A percentile compares a stretch with the other conserved stretches of the same genome.
phyloP scores from a whole-genome alignment of 2,329 filamentous ascomycete genomes.

The Dactylella cylindrospora region DNA sequence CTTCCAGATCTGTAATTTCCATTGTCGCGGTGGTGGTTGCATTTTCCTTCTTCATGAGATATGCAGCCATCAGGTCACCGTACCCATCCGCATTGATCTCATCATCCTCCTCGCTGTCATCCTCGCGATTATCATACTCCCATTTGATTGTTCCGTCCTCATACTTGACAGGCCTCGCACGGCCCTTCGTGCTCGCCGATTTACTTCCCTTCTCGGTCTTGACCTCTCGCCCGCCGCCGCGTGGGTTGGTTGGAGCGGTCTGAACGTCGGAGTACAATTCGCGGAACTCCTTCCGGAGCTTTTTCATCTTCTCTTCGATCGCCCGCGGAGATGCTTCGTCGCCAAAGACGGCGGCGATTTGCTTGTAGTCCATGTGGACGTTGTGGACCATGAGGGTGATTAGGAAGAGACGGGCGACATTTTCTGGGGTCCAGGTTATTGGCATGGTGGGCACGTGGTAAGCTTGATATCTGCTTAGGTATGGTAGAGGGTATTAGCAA shows the following conservation, averaged over 20 bases:
- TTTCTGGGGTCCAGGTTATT: conserved; percentile 44
- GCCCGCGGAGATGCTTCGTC: conserved; percentile 40
- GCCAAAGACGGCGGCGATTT: conserved; percentile 39
- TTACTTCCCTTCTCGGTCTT: conserved; percentile 7
- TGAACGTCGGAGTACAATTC: conserved; percentile 31
- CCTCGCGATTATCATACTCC: conserved; percentile 43
- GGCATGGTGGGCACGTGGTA: conserved; percentile 33
- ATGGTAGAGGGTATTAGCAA: no score
- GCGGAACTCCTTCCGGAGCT: conserved; percentile 41
- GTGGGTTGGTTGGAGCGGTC: conserved; percentile 2
- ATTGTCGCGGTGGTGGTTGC: background rate
- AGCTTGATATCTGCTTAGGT: no score
- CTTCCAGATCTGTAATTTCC: background rate
- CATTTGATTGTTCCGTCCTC: conserved; percentile 35
- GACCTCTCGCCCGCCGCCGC: conserved; percentile 12
- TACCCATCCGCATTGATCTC: conserved; percentile 29
- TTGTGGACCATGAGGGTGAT: conserved; percentile 41
- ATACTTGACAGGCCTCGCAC: conserved; percentile 37
- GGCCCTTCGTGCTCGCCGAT: conserved; percentile 32
- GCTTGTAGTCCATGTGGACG: conserved; percentile 44
- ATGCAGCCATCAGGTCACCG: conserved; percentile 41
- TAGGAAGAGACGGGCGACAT: conserved; percentile 43
- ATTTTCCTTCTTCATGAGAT: conserved; percentile 39
- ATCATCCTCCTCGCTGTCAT: conserved; percentile 38
- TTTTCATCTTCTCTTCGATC: conserved; percentile 45